Percentiles rank a stretch among this genome's conserved stretches.
These are phyloP conservation scores for Ascoidea asiatica DNA, from an alignment of 805 yeast species.

Conservation along the genomic window DNA sequence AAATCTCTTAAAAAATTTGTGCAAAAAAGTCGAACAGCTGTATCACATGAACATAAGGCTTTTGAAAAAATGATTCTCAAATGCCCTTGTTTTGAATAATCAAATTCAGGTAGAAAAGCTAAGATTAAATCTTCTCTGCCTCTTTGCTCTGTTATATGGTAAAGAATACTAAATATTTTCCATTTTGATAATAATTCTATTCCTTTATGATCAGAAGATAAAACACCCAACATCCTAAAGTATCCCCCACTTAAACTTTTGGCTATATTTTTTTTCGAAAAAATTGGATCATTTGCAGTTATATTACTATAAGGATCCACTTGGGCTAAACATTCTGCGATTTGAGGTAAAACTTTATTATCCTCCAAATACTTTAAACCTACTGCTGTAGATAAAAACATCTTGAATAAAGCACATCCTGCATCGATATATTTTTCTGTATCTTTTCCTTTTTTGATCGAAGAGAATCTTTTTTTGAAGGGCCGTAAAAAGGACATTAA, in stretches of 20 bases:
- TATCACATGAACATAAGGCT: conserved; percentile 43
- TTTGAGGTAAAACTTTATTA: conserved; percentile 74
- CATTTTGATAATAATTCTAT: conserved; percentile 59
- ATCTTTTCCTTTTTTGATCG: conserved; percentile 32
- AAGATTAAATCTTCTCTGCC: conserved; percentile 45
- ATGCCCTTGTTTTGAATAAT: conserved; percentile 48
- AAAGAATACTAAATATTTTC: conserved; percentile 73
- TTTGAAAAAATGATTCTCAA: conserved; percentile 53
- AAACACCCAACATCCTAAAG: conserved; percentile 61
- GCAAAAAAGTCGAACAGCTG: conserved; percentile 38
- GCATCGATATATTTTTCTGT: conserved; percentile 48
- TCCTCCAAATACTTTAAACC: conserved; percentile 57
- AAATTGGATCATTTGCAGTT: conserved; percentile 57
- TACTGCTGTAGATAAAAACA: conserved; percentile 44
- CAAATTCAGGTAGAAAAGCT: conserved; percentile 46
- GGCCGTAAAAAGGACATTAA: conserved; percentile 83
- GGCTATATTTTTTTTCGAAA: conserved; percentile 45
- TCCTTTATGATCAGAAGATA: conserved; percentile 51
- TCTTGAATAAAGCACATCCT: conserved; percentile 63
- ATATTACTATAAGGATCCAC: conserved; percentile 72
- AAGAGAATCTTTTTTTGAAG: conserved; percentile 68
- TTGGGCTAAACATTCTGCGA: conserved; percentile 82
- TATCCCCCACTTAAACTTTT: conserved; percentile 65
- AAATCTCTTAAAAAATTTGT: conserved; percentile 30
- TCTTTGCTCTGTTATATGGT: conserved; percentile 48